phyloP scores from a whole-genome alignment of 106 monocot species.

The Gastrodia elata region DNA sequence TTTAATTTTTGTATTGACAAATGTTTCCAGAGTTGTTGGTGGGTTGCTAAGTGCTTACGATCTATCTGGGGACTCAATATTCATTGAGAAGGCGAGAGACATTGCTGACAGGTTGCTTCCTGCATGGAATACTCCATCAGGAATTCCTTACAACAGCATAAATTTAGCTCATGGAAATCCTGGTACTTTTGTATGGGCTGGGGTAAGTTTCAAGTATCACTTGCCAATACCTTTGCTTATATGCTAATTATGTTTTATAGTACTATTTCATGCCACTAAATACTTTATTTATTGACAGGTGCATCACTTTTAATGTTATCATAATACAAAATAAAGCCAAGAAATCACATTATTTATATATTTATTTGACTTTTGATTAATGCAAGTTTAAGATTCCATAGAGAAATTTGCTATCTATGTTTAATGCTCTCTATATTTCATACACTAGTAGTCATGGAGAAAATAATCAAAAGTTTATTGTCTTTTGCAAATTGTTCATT shows the following conservation, averaged over 20 bases:
- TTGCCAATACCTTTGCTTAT: background rate
- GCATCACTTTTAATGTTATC: background rate
- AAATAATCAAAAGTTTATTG: background rate
- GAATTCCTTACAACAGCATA: conserved; percentile 51
- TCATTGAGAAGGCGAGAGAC: conserved; percentile 57
- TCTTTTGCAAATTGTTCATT: too few species aligned
- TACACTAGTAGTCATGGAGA: background rate
- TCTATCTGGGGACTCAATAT: conserved; percentile 48
- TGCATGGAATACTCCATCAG: conserved; percentile 50
- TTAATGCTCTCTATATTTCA: background rate
- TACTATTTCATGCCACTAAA: background rate
- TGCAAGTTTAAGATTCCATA: background rate
- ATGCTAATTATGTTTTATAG: background rate
- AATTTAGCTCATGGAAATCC: conserved; percentile 51
- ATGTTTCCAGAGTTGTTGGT: conserved; percentile 46
- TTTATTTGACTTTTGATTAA: background rate
- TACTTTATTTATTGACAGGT: background rate
- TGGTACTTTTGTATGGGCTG: conserved; percentile 52
- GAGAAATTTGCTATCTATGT: background rate
- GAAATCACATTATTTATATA: background rate
- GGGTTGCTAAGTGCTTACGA: conserved; percentile 63
- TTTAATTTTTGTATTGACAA: background rate
- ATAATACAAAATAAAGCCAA: background rate
- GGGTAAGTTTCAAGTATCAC: background rate
- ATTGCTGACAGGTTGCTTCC: conserved; percentile 53